Evolutionary conservation across 2,329 filamentous ascomycete species (phyloP).

Genomic region (Epichloe sp.): DNA sequence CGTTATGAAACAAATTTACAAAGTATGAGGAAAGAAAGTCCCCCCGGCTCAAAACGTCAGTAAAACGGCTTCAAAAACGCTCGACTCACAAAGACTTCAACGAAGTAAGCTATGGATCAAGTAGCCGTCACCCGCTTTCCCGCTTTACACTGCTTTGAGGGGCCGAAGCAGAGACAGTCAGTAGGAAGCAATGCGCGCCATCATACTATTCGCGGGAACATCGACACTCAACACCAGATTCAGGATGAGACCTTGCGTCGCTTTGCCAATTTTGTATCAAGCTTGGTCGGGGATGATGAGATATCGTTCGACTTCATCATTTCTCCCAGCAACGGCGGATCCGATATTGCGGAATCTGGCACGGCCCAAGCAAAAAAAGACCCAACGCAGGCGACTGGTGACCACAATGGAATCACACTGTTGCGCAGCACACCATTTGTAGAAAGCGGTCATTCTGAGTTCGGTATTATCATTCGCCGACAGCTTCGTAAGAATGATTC

Average conservation of each 20-base stretch:
- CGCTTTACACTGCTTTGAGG: not conserved
- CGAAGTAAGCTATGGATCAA: not conserved
- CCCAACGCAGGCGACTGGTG: not conserved
- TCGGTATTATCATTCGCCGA: not conserved
- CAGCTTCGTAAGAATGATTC: not conserved
- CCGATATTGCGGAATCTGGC: not conserved
- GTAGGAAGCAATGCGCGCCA: not conserved
- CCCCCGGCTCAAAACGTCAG: not conserved
- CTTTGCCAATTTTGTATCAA: not conserved
- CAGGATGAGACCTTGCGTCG: not conserved
- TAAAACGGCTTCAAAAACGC: not conserved
- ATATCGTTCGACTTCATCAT: conserved; percentile 1
- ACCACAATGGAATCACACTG: not conserved
- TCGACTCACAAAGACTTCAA: no score
- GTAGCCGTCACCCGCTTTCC: not conserved
- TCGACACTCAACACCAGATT: not conserved
- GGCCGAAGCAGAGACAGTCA: not conserved
- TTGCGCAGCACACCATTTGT: not conserved
- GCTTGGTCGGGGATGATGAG: conserved; percentile 2
- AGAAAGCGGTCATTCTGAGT: not conserved
- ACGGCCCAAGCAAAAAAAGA: not conserved
- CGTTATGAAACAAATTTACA: not conserved
- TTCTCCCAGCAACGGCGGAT: not conserved
- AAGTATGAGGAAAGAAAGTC: not conserved
- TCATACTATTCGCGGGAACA: not conserved